A percentile compares a stretch with the other conserved stretches of the same genome.
phyloP scores from a whole-genome alignment of 2,329 filamentous ascomycete genomes.

The Elsinoe perseae region DNA sequence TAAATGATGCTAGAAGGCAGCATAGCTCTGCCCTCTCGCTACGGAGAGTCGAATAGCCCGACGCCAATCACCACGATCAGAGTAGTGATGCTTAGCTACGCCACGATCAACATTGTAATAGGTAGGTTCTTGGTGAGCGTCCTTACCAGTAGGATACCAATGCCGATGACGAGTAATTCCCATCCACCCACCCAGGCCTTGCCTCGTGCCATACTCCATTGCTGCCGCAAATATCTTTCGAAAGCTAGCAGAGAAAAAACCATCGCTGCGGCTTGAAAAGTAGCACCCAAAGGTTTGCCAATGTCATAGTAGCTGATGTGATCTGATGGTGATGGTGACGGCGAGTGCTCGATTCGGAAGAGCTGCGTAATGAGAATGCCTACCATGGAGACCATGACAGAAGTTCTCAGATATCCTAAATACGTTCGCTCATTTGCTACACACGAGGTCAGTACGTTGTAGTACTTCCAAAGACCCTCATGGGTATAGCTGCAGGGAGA shows the following conservation, averaged over 20 bases:
- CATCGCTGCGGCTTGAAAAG: constrained; percentile 44
- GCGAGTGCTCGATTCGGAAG: constrained; percentile 51
- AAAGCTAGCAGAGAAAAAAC: constrained; percentile 47
- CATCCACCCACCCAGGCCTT: constrained; percentile 52
- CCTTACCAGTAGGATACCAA: constrained; percentile 41
- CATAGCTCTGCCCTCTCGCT: not conserved
- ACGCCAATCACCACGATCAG: constrained; percentile 7
- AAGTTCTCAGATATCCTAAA: constrained; percentile 64
- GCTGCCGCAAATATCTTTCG: constrained; percentile 53
- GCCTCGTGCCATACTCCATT: constrained; percentile 51
- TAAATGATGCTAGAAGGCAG: not conserved
- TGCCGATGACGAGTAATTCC: constrained; percentile 47
- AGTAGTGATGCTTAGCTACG: not conserved
- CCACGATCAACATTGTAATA: not conserved
- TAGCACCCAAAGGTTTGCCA: constrained; percentile 51
- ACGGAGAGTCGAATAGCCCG: not conserved
- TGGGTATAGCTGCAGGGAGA: not conserved
- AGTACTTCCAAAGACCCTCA: not conserved
- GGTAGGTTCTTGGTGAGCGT: not conserved
- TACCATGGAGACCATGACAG: constrained; percentile 58
- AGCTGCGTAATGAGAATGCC: constrained; percentile 61
- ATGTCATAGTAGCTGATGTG: constrained; percentile 53
- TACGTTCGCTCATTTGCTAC: constrained; percentile 67
- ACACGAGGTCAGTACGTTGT: constrained; percentile 5
- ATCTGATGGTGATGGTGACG: constrained; percentile 33